Evolutionary conservation across 164 flowering plant species (phyloP), one percentile per base, ranked within the genome.

Genomic region (Liriodendron chinense): DNA sequence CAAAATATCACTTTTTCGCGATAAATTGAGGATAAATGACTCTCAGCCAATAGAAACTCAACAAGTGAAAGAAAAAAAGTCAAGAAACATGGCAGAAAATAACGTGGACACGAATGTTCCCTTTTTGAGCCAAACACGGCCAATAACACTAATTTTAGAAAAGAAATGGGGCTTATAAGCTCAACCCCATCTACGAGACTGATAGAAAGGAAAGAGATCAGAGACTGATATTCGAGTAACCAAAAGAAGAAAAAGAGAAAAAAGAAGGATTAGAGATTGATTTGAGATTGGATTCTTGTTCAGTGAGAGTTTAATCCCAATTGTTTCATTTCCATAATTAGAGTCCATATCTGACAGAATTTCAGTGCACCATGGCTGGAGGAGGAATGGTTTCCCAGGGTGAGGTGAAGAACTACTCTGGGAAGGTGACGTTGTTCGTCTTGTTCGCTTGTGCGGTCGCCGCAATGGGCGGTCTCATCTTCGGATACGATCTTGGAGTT

Each of bases 401-500:
- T 21, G 48, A 57, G n/a, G 73, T 21, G 23, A 80, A 80, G 57
- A 25, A 74, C 22, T 77, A 80, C 71, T 61, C 49, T 0, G 82
- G 79, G n/a, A 66, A 56, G 75, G 50, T 82, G 48, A 82, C 84
- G 1, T 24, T 62, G 64, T 79, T 77, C 50, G 85, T 82, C 47
- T 0, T 82, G 5, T 13, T 75, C 8, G 65, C 82, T 12, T 82
- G 85, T 49, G 2, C 77, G 47, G 85, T 82, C 14, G 85, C 82
- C 9, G 82, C 84, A 68, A 71, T 71, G 1, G 84, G 84, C 1
- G 84, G 84, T 25, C 80, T 82, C 21, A 82, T 82, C 72, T 82
- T 82, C 65, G 85, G 85, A 25, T 82, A 82, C 28, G 85, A 82
- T 25, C 62, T 82, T 18, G 85, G 82, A 12, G 72, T 82, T n/a